Percentiles rank a stretch among this genome's conserved stretches.
phyloP scores from a whole-genome alignment of 1,284 basidiomycete species.

The Ceratobasidium sp. region DNA sequence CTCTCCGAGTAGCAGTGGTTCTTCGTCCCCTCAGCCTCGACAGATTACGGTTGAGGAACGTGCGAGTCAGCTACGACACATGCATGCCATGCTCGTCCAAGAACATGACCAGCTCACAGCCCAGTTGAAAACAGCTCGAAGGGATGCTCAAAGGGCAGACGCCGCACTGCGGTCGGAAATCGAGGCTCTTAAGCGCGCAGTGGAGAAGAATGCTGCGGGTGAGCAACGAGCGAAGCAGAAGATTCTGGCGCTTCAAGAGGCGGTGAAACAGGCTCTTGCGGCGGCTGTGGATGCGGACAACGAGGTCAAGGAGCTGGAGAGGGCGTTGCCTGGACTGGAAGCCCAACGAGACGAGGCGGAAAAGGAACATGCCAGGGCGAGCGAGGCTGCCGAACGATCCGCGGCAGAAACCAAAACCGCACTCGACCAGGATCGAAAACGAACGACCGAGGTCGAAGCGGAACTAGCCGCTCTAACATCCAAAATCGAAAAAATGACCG shows the following conservation, averaged over 20 bases:
- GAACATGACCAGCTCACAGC: constrained; percentile 66
- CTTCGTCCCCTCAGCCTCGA: constrained; percentile 41
- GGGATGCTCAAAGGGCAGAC: constrained; percentile 75
- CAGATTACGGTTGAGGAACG: constrained; percentile 62
- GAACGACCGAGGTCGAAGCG: constrained; percentile 55
- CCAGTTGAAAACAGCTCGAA: constrained; percentile 68
- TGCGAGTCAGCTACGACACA: constrained; percentile 63
- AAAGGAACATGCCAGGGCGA: constrained; percentile 55
- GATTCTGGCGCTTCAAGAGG: constrained; percentile 74
- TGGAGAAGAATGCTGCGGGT: constrained; percentile 67
- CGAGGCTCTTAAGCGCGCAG: constrained; percentile 70
- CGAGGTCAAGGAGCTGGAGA: constrained; percentile 59
- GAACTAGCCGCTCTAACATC: constrained; percentile 55
- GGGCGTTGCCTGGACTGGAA: constrained; percentile 58
- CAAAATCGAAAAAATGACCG: constrained; percentile 60
- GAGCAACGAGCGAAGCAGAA: constrained; percentile 75
- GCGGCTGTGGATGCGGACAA: constrained; percentile 64
- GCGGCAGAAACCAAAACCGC: constrained; percentile 50
- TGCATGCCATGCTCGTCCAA: constrained; percentile 59
- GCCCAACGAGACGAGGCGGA: constrained; percentile 56
- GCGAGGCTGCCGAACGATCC: constrained; percentile 50
- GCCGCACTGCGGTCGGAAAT: constrained; percentile 74
- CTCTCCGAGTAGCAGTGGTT: constrained; percentile 36
- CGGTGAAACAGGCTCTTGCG: constrained; percentile 68
- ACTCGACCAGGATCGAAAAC: constrained; percentile 54